Evolutionary conservation across 352 stramenopile species (phyloP), one percentile per base, ranked within the genome.

Genomic region (Chrysophaeum taylorii): DNA sequence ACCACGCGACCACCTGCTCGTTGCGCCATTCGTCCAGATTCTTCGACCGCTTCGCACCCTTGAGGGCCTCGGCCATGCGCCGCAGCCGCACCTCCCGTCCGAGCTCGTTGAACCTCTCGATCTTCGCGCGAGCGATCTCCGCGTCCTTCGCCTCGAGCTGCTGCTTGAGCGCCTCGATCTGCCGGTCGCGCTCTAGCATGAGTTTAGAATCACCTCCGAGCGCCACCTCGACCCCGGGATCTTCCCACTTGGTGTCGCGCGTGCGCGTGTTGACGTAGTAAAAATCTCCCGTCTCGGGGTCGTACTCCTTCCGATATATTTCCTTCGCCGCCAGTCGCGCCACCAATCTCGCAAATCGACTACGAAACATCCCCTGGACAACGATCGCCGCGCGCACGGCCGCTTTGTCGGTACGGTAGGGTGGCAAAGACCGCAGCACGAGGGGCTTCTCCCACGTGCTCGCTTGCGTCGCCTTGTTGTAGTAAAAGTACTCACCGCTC

Each of bases 21-120:
- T 77, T 64, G 16, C 68, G 50, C 75, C 75, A 80, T 64, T 76
- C 75, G 42, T 80, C 75, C 68, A 80, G 73, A 37, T 80, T 64
- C 64, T 74, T 80, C 9, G 57, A 2, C 29, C 73, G 60, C 57
- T 68, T 76, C n/a, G 67, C 73, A 36, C 71, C 75, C 57, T 76
- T 73, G 27, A 75, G 36, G 12, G 72, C 52, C 37, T 52, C 53
- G 57, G 64, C 50, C 38, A 70, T 54, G 38, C 66, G 69, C 36
- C 57, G n/a, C 39, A 69, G 45, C 23, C 64, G 43, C 14, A 72
- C 21, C 25, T 75, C 53, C 1, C 73, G 43, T 50, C 53, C 70
- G 5, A 75, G 50, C 21, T 73, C 36, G 38, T 71, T 48, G 33
- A 64, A 60, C 14, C 45, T 72, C 23, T 27, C 25, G 33, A 62